Percentiles rank a stretch among this genome's conserved stretches.
These are phyloP conservation scores for Actinomucor elegans DNA, from an alignment of 371 early-diverging fungal species.

Conservation along the genomic window DNA sequence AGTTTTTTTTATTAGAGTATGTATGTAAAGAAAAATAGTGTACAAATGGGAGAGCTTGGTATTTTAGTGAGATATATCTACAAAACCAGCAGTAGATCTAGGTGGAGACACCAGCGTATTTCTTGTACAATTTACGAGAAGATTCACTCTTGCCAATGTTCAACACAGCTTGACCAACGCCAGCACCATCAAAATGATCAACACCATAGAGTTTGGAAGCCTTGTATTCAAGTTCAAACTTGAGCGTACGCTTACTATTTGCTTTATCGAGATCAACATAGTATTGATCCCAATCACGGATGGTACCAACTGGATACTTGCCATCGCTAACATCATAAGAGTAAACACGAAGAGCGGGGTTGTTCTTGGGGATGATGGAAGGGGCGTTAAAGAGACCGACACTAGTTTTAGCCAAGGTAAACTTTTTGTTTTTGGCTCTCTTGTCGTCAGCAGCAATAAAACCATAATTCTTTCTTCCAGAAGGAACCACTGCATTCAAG, in stretches of 20 bases:
- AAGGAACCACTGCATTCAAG: constrained; percentile 16
- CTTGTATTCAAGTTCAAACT: constrained; percentile 47
- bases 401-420: constrained; percentile 2
- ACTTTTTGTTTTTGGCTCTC: background rate
- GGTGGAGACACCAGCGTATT: constrained; percentile 9
- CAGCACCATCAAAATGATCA: constrained; percentile 26
- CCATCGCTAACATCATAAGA: constrained; percentile 28
- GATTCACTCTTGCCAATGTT: constrained; percentile 6
- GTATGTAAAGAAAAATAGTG: too few relatives aligned
- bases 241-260: constrained; percentile 27
- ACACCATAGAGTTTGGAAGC: constrained; percentile 43
- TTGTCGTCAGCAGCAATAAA: constrained; percentile 8
- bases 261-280: constrained; percentile 47
- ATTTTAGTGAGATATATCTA: too few relatives aligned
- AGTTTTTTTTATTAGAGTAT: too few relatives aligned
- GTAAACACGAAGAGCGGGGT: constrained; percentile 57
- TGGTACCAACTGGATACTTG: constrained; percentile 28
- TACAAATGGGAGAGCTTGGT: too few relatives aligned
- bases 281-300: constrained; percentile 56
- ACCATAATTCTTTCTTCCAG: background rate
- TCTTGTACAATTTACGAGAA: constrained; percentile 9
- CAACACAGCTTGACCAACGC: constrained; percentile 13
- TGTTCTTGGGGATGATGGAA: constrained; percentile 50
- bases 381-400: constrained; percentile 49
- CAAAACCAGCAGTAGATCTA: too few relatives aligned